Evolutionary conservation across 805 yeast species (phyloP).

Genomic region (Saturnispora dispora): DNA sequence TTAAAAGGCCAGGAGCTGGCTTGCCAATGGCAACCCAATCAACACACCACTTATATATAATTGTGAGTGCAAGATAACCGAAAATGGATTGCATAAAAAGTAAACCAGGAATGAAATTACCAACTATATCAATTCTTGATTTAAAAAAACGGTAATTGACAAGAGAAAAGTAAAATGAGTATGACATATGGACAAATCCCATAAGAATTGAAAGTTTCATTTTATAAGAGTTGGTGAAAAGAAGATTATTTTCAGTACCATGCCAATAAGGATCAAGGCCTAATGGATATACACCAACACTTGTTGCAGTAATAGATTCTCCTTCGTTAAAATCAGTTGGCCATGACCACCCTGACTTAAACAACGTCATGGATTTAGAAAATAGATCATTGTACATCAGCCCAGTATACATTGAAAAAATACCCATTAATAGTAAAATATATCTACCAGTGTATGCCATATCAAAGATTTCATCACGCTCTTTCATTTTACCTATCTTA

Average conservation of each 20-base stretch:
- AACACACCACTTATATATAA: conserved; percentile 64
- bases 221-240: conserved; percentile 66
- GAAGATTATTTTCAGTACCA: conserved; percentile 63
- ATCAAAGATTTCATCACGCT: conserved; percentile 63
- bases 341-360: conserved; percentile 66
- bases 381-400: conserved; percentile 64
- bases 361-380: conserved; percentile 60
- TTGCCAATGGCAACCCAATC: conserved; percentile 57
- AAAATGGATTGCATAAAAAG: conserved; percentile 69
- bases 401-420: conserved; percentile 67
- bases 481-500: conserved; percentile 41
- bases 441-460: conserved; percentile 71
- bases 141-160: conserved; percentile 52
- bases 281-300: conserved; percentile 44
- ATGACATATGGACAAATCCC: conserved; percentile 71
- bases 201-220: conserved; percentile 69
- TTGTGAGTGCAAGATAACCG: conserved; percentile 59
- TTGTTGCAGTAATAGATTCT: conserved; percentile 38
- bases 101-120: conserved; percentile 66
- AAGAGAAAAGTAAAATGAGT: conserved; percentile 58
- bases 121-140: conserved; percentile 55
- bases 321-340: conserved; percentile 42
- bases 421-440: conserved; percentile 60
- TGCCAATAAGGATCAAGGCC: conserved; percentile 75
- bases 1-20: conserved; percentile 64